Evolutionary conservation across 805 yeast species (phyloP), one percentile per base, ranked within the genome.

Genomic region (Allodekkera sacchari): DNA sequence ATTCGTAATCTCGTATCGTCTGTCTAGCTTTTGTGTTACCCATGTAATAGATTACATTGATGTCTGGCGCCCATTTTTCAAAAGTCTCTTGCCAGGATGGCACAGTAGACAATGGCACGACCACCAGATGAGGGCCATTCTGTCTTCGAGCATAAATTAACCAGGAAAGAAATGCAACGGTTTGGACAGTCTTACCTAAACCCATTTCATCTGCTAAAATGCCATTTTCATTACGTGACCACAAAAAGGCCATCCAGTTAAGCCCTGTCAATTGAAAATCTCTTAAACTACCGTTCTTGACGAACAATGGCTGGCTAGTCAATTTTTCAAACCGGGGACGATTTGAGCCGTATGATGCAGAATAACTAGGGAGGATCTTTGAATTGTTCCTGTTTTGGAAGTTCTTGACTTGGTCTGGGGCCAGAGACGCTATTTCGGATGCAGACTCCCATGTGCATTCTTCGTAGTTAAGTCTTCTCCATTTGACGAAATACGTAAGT

Each of bases 71-170:
- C 99, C 99, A 92, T 49, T 77, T 74, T 47, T 92, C 97, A 57
- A 92, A 84, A 3, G 98, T 92, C 53, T 92, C 98, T 61, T 92
- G 97, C 99, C 99, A 92, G 0, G 98, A 95, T 3, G 97, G 96
- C 34, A 92, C 77, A 0, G 99, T 92, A 2, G 95, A 83, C 35
- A 92, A 63, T 1, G 99, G 99, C 6, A 92, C 98, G 19, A 92
- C 98, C 13, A 92, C 92, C 27, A 92, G 53, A 56, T 89, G 96
- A 3, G 99, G 98, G 6, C 99, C 99, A 57, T 88, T 83, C 52
- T 92, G 98, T 57, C 95, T 74, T 54, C 98, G 75, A 4, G 96
- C 94, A 55, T 82, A 92, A 24, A 92, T 75, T 31, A 92, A 68
- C 97, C 98, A 92, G 28, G 95, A 82, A 41, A 92, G 64, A 50